Evolutionary conservation across 129 eudicot genomes (phyloP).

Genomic region (Daucus carota): DNA sequence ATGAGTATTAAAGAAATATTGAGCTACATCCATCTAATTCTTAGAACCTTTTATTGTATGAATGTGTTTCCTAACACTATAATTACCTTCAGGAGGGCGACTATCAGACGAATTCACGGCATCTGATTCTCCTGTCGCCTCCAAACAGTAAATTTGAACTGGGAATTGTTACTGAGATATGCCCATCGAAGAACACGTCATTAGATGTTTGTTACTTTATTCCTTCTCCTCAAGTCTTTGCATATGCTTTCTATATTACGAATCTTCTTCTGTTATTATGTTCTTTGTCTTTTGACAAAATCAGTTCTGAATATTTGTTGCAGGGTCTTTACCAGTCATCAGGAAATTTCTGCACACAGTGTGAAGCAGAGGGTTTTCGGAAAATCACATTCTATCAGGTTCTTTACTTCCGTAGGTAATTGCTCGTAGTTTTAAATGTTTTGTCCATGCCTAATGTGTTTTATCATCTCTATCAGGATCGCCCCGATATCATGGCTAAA

Average conservation of each 20-base stretch:
- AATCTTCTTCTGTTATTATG: not conserved
- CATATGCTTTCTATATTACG: not conserved
- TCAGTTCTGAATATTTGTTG: not conserved
- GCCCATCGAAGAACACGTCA: constrained; percentile 79
- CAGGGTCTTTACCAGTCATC: constrained; percentile 98
- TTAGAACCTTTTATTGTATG: not conserved
- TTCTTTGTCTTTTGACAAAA: not conserved
- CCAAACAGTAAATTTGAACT: constrained; percentile 64
- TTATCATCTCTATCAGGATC: constrained; percentile 43
- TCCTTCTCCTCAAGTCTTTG: not conserved
- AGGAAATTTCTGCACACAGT: constrained; percentile 95
- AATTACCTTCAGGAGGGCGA: constrained; percentile 51
- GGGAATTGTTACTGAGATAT: constrained; percentile 69
- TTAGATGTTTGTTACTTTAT: constrained; percentile 47
- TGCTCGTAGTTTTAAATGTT: not conserved
- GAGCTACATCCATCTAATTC: not conserved
- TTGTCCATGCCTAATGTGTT: constrained; percentile 3
- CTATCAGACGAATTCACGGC: constrained; percentile 53
- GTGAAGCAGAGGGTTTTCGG: constrained; percentile 99
- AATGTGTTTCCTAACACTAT: not conserved
- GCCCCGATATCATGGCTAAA: constrained; percentile 95
- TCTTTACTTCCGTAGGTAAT: not conserved
- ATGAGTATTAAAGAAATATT: not conserved
- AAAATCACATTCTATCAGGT: constrained; percentile 96
- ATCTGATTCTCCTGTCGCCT: constrained; percentile 53